Base-by-base conservation (phyloP, 2,329 filamentous ascomycete species). In the Pseudovirgaria hyperparasitica region DNA sequence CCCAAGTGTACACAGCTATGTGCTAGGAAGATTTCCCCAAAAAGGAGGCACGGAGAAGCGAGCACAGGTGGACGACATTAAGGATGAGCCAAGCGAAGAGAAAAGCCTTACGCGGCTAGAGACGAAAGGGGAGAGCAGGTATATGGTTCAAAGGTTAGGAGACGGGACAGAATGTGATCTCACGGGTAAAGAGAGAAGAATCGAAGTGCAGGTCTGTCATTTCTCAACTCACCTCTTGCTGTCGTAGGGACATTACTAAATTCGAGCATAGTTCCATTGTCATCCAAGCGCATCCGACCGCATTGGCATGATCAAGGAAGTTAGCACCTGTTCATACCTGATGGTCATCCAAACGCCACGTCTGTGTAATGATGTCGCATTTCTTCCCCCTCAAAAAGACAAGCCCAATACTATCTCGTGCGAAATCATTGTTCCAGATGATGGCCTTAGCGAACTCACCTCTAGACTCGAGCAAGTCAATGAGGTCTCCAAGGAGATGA, bases 341-440 rank as follows among this genome's bases (percentile, higher is more conserved):
- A 93, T 94, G 85, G 73, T 92, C 17, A 72, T 94, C 36, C 80
- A 92, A 48, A 93, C 86, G 0, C 82, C 85, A 0, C 75, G 84
- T 1, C 70, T 94, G 9, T 94, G 86, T 58, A 72, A 78, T 46
- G 86, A 94, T 40, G 72, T 82, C 7, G 84, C 84, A 7, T 94
- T 94, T 50, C 62, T 79, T 28, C 85, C 86, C 0, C 82, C 84
- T 0, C 73, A 79, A 41, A 76, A 82, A 35, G 78, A 79, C 29
- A 70, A 72, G 31, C 76, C 82, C 5, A 79, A 92, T 47, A 58
- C 70, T 7, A 85, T 94, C 34, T 70, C 66, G 35, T 94, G 86
- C 49, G 70, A 71, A 15, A 72, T 76, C 29, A 75, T 94, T 27
- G 59, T 86, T 13, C 49, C 58, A 3, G 65, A 72, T 19, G 57